Evolutionary conservation across 78 protist species (phyloP).

Genomic region (Dictyostelium discoideum): DNA sequence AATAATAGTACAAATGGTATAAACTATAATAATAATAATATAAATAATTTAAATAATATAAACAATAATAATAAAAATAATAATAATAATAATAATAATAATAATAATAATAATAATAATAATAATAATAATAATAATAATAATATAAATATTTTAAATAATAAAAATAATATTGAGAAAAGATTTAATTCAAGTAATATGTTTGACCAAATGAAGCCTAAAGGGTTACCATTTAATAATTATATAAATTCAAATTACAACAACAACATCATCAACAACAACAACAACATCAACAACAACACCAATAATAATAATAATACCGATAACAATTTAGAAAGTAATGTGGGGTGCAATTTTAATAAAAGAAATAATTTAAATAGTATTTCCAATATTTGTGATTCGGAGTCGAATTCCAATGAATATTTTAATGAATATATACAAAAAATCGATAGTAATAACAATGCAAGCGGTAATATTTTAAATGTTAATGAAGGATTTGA

Average conservation of each 20-base stretch:
- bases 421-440: neutral
- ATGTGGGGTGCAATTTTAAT: neutral
- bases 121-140: neutral
- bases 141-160: neutral
- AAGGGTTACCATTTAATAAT: neutral
- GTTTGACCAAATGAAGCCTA: neutral
- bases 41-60: neutral
- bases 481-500: neutral
- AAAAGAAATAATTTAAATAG: constrained; percentile 1
- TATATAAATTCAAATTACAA: neutral
- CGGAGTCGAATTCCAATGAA: neutral
- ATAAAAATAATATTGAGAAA: neutral
- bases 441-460: neutral
- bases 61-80: neutral
- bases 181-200: neutral
- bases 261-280: too few species aligned
- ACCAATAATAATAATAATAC: neutral
- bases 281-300: too few species aligned
- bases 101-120: neutral
- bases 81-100: neutral
- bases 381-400: constrained; percentile 7
- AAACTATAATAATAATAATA: neutral
- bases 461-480: neutral
- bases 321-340: neutral
- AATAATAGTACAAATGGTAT: neutral